Evolutionary conservation across 441 rosid genomes (phyloP), one percentile per base, ranked within the genome.

Genomic region (Erodium chrysanthum): DNA sequence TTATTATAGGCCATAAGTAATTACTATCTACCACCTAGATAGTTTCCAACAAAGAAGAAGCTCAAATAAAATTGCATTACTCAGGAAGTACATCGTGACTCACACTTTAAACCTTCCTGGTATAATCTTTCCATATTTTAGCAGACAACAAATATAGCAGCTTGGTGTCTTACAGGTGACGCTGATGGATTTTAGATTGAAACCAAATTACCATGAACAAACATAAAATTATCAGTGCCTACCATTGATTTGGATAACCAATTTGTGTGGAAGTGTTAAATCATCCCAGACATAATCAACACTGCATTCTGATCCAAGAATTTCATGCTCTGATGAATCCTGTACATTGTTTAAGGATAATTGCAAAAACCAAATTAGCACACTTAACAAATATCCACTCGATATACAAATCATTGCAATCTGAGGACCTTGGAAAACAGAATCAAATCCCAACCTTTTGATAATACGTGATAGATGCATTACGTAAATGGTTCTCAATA

Each of bases 281-380:
- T 91, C 92, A 83, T 91, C 97, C 97, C 99, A 94, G 72, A 84
- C 95, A 81, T 91, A 94, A 78, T 83, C 85, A 73, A 76, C 80
- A 77, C 81, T 74, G 78, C 80, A 69, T 70, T 78, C 86, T 71
- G 97, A 84, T 76, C 82, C 88, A 77, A 94, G 96, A 79, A 89
- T 78, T 81, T 91, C 99, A 37, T 61, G 73, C 82, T 85, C 91
- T 67, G 89, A 79, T 71, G 97, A 84, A 78, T 87, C 92, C 99
- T 94, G 86, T 59, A 81, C 65, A 66, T 56, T 71, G 77, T 40
- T 71, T 42, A 58, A 71, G 66, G 64, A 60, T 67, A 18, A 48
- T 37, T 66, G 21, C 50, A 59, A 59, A 23, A 67, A 25, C 58
- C 63, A 69, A 42, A 60, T 37, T 69, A 74, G 69, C 58, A 70